These are phyloP conservation scores for Polychaeton citri DNA, from an alignment of 2,329 filamentous ascomycete species.

Conservation along the genomic window DNA sequence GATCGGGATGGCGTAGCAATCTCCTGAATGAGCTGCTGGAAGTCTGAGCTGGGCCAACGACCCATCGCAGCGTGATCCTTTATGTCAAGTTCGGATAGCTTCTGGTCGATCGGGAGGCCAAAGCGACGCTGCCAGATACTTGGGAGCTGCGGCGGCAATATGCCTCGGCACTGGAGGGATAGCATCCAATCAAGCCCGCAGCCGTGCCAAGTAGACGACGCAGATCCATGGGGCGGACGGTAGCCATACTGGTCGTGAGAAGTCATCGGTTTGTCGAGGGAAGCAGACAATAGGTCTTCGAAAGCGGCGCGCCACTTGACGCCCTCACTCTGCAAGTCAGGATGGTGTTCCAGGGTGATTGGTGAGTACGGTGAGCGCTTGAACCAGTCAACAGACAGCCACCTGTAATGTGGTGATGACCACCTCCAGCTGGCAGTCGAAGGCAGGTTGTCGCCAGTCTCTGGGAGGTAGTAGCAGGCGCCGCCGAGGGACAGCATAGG, in stretches of 20 bases:
- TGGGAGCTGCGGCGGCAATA: slow-evolving; percentile 20
- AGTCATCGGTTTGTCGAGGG: slow-evolving; percentile 19
- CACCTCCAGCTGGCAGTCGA: background rate
- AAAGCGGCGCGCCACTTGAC: slow-evolving; percentile 44
- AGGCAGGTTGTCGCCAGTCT: slow-evolving; percentile 6
- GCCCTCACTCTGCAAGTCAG: slow-evolving; percentile 20
- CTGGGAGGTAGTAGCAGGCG: slow-evolving; percentile 9
- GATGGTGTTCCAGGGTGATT: slow-evolving; percentile 37
- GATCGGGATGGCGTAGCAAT: slow-evolving; percentile 5
- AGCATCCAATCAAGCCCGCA: slow-evolving; percentile 24
- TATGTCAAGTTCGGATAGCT: background rate
- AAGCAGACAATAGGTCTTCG: slow-evolving; percentile 42
- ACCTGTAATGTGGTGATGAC: slow-evolving; percentile 7
- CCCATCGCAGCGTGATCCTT: background rate
- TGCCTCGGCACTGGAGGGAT: slow-evolving; percentile 20
- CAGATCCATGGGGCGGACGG: slow-evolving; percentile 6
- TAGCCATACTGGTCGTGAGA: slow-evolving; percentile 9
- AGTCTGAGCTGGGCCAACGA: slow-evolving; percentile 2
- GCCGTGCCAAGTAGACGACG: slow-evolving; percentile 13
- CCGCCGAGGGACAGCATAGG: slow-evolving; percentile 8
- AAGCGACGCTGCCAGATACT: background rate
- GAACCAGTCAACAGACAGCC: slow-evolving; percentile 24
- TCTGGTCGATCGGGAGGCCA: background rate
- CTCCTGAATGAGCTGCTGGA: slow-evolving; percentile 8
- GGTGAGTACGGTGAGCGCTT: slow-evolving; percentile 40